These are phyloP conservation scores for Amauroascus verrucosus DNA, from an alignment of 2,329 filamentous ascomycete species.

Conservation along the genomic window DNA sequence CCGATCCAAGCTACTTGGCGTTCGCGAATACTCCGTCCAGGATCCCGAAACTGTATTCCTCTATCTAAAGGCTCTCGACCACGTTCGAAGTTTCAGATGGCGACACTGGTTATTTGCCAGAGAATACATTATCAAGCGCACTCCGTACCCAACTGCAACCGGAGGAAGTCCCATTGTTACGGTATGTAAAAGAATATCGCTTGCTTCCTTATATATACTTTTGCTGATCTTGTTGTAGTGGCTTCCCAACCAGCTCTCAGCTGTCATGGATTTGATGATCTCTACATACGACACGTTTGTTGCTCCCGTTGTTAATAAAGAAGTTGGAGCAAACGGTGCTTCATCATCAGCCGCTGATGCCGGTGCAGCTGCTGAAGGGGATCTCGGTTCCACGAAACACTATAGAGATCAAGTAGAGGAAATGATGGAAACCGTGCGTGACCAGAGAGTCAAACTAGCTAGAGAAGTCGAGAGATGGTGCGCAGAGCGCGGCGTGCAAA, in stretches of 20 bases:
- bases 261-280: constrained; percentile 43
- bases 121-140: constrained; percentile 41
- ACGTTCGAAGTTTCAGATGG: constrained; percentile 42
- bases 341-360: constrained; percentile 11
- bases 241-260: constrained; percentile 40
- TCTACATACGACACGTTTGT: constrained; percentile 34
- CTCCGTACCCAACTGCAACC: constrained; percentile 39
- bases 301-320: constrained; percentile 23
- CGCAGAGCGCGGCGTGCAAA: constrained; percentile 34
- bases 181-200: constrained; percentile 19
- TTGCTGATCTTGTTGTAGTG: constrained; percentile 23
- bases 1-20: constrained; percentile 40
- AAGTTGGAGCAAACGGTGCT: constrained; percentile 10
- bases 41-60: constrained; percentile 35
- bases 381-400: constrained; percentile 21
- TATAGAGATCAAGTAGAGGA: constrained; percentile 23
- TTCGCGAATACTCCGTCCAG: constrained; percentile 30
- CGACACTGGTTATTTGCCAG: constrained; percentile 41
- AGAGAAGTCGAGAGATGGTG: constrained; percentile 40
- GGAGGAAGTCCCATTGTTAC: constrained; percentile 42
- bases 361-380: constrained; percentile 1
- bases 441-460: constrained; percentile 30
- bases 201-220: background rate
- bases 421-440: constrained; percentile 28
- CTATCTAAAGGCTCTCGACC: constrained; percentile 38